phyloP scores from a whole-genome alignment of 1,139 yeast genomes.

The Kodamaea sp. region DNA sequence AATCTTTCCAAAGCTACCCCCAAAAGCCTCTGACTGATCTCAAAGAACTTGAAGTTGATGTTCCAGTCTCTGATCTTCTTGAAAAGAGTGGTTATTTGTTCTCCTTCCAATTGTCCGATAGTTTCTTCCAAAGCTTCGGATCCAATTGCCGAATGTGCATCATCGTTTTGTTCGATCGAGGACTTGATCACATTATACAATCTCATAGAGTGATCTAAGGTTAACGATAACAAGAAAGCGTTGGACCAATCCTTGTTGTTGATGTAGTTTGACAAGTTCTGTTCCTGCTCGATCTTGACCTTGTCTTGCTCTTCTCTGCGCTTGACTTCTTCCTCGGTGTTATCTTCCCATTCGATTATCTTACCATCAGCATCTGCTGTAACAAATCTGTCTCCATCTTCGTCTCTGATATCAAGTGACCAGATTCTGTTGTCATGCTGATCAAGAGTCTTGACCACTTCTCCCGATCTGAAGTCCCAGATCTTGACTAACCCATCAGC shows the following conservation, averaged over 20 bases:
- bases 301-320: conserved; percentile 52
- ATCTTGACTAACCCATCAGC: conserved; percentile 93
- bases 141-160: conserved; percentile 55
- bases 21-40: conserved; percentile 75
- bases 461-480: conserved; percentile 83
- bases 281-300: conserved; percentile 79
- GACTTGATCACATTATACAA: conserved; percentile 68
- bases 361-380: conserved; percentile 97
- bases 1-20: conserved; percentile 61
- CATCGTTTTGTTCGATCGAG: conserved; percentile 45
- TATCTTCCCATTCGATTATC: conserved; percentile 84
- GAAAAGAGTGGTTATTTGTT: conserved; percentile 61
- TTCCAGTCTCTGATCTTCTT: conserved; percentile 93
- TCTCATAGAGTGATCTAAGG: conserved; percentile 84
- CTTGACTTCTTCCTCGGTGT: conserved; percentile 61
- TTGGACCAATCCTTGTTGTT: conserved; percentile 77
- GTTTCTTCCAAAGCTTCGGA: conserved; percentile 64
- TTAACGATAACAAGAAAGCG: conserved; percentile 83
- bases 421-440: conserved; percentile 93
- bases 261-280: conserved; percentile 73
- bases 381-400: conserved; percentile 70
- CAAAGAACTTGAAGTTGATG: conserved; percentile 79
- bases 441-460: conserved; percentile 72
- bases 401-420: conserved; percentile 71
- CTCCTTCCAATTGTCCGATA: conserved; percentile 57